Conservation (phyloP, 1,284 basidiomycete species). For the Papiliotrema flavescens region DNA sequence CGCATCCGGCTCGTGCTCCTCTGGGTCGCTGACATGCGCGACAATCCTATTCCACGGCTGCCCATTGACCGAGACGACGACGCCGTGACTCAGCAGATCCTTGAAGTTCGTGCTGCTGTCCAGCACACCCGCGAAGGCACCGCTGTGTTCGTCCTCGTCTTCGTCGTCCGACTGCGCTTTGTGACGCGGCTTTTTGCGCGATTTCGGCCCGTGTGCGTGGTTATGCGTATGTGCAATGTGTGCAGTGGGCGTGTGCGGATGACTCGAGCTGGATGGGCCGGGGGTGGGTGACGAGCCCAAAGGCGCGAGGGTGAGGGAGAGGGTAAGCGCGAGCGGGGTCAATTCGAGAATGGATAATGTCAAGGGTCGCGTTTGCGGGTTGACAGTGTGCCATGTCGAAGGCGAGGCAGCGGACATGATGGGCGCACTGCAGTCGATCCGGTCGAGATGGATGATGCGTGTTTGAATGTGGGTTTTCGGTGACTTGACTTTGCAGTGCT, state of each 20-base stretch:
- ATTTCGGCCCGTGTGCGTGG: constrained; percentile 10
- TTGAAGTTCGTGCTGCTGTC: constrained; percentile 36
- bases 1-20: constrained; percentile 19
- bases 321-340: constrained; percentile 46
- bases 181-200: constrained; percentile 12
- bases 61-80: constrained; percentile 47
- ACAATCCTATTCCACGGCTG: constrained; percentile 47
- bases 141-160: constrained; percentile 22
- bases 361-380: constrained; percentile 44
- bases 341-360: constrained; percentile 48
- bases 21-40: constrained; percentile 46
- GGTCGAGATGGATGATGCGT: too few species aligned
- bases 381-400: constrained; percentile 44
- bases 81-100: constrained; percentile 46
- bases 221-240: constrained; percentile 16
- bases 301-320: constrained; percentile 43
- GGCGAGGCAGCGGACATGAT: too few species aligned
- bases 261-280: constrained; percentile 8
- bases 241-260: constrained; percentile 11
- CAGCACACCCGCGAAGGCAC: constrained; percentile 4
- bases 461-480: too few species aligned
- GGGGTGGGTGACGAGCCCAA: constrained; percentile 8
- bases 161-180: constrained; percentile 34
- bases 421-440: too few species aligned
- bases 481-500: too few species aligned